Evolutionary conservation across 2,329 filamentous ascomycete species (phyloP).

Genomic region (Cercospora zeae-maydis): DNA sequence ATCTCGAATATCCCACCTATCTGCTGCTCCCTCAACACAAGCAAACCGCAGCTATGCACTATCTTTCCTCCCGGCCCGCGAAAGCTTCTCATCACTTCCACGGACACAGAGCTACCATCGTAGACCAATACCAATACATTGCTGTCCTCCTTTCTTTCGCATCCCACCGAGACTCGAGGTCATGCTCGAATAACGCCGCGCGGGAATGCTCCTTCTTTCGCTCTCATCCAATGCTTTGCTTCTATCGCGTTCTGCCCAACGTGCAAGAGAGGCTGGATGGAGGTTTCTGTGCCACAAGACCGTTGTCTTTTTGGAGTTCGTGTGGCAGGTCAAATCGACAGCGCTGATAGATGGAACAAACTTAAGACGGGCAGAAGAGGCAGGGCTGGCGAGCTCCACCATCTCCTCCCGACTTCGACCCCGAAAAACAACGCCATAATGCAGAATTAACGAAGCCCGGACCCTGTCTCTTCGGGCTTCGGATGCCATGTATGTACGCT

Average conservation of each 20-base stretch:
- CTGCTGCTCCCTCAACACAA: slow-evolving; percentile 13
- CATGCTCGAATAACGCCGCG: not conserved
- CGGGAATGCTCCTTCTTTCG: slow-evolving; percentile 1
- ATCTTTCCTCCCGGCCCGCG: not conserved
- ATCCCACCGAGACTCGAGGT: not conserved
- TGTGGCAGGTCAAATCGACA: not conserved
- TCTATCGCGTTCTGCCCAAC: slow-evolving; percentile 14
- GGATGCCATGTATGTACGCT: slow-evolving; percentile 27
- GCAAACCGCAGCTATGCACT: slow-evolving; percentile 7
- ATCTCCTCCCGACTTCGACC: not conserved
- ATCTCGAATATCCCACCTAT: slow-evolving; percentile 13
- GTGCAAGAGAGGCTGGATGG: slow-evolving; percentile 16
- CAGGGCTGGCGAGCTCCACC: slow-evolving; percentile 4
- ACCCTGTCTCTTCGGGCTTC: slow-evolving; percentile 14
- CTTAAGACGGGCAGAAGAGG: slow-evolving; percentile 1
- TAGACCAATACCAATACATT: slow-evolving; percentile 25
- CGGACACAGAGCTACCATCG: slow-evolving; percentile 3
- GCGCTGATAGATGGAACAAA: slow-evolving; percentile 11
- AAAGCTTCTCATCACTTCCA: not conserved
- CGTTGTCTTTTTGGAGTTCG: not conserved
- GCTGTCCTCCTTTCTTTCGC: slow-evolving; percentile 7
- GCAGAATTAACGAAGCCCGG: slow-evolving; percentile 19
- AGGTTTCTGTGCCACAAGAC: not conserved
- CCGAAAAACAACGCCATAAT: slow-evolving; percentile 18
- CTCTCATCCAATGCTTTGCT: slow-evolving; percentile 21